phyloP scores from a whole-genome alignment of 345 rosid species.

The Geranium brycei region DNA sequence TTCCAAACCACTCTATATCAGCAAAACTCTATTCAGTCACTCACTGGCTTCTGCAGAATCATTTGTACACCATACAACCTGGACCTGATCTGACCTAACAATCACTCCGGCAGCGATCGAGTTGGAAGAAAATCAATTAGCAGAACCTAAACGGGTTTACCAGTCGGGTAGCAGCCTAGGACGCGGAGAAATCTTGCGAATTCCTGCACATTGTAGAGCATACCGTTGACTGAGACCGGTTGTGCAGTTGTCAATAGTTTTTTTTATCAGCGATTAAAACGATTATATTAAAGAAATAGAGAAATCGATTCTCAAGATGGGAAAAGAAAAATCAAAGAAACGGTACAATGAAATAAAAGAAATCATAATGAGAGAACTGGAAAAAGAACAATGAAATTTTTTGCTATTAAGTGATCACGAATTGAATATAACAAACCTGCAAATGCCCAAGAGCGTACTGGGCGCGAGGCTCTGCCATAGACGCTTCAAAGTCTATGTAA shows the following conservation, averaged over 20 bases:
- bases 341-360: background rate
- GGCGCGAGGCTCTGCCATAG: conserved; percentile 82
- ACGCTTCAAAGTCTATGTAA: conserved; percentile 82
- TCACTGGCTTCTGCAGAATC: conserved; percentile 3
- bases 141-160: conserved; percentile 4
- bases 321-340: too few species aligned
- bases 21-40: background rate
- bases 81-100: too few species aligned
- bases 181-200: conserved; percentile 60
- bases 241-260: too few species aligned
- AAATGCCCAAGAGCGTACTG: conserved; percentile 69
- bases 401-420: background rate
- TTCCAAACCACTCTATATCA: too few species aligned
- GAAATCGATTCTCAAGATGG: too few species aligned
- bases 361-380: background rate
- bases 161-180: conserved; percentile 69
- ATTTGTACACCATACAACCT: background rate
- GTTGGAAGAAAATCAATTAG: too few species aligned
- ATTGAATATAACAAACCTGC: conserved; percentile 36
- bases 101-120: too few species aligned
- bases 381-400: background rate
- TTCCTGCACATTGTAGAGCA: conserved; percentile 36
- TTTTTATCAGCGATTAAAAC: too few species aligned
- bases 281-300: too few species aligned
- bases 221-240: too few species aligned